A percentile compares a stretch with the other conserved stretches of the same genome.
These are phyloP conservation scores for Alternaria consortialis DNA, from an alignment of 2,329 filamentous ascomycete genomes.

Conservation along the genomic window DNA sequence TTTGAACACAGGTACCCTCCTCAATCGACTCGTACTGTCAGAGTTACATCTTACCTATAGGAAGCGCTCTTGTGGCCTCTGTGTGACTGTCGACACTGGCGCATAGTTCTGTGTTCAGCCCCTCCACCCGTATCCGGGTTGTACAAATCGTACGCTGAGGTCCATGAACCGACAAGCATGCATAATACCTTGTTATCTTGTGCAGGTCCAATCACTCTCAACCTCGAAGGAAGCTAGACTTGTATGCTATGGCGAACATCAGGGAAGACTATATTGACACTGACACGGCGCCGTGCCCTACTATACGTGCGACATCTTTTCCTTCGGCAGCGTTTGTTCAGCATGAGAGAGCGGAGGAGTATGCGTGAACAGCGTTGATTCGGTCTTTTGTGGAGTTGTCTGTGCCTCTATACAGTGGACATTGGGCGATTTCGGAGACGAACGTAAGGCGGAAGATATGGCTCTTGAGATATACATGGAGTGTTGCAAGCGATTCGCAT, in stretches of 20 bases:
- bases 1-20: slow-evolving; percentile 12
- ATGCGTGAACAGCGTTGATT: not conserved
- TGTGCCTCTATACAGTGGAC: not conserved
- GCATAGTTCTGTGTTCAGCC: not conserved
- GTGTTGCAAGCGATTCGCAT: not conserved
- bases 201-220: not conserved
- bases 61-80: slow-evolving; percentile 4
- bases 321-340: not conserved
- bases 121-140: not conserved
- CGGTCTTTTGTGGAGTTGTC: not conserved
- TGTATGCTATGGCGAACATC: not conserved
- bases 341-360: too few species aligned
- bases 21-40: not conserved
- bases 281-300: slow-evolving; percentile 5
- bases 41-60: not conserved
- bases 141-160: slow-evolving; percentile 8
- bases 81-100: not conserved
- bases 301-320: not conserved
- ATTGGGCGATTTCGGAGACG: not conserved
- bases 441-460: not conserved
- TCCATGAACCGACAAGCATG: not conserved
- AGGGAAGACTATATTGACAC: not conserved
- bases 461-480: not conserved
- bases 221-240: not conserved
- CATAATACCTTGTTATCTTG: not conserved